phyloP scores from a whole-genome alignment of 2,329 filamentous ascomycete genomes.

The Sphaerostilbella broomeana region DNA sequence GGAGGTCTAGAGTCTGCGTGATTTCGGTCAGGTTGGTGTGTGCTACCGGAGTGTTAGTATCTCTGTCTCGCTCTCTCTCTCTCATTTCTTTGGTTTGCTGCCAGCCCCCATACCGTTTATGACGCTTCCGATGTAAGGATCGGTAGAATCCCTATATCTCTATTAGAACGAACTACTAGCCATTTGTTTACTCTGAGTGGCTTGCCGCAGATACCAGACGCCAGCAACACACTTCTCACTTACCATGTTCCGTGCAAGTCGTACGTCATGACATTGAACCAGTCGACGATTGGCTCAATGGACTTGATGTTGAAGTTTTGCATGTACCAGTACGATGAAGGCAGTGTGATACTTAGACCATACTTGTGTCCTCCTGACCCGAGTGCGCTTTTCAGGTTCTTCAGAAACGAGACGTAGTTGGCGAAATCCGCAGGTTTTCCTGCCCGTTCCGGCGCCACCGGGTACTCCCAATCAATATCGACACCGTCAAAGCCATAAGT shows the following conservation, averaged over 20 bases:
- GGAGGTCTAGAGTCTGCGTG: slow-evolving; percentile 34
- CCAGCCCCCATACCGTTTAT: too few relatives aligned
- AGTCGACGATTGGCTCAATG: slow-evolving; percentile 25
- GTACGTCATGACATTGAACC: slow-evolving; percentile 39
- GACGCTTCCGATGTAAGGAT: too few relatives aligned
- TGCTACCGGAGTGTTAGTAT: slow-evolving; percentile 23
- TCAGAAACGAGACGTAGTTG: slow-evolving; percentile 16
- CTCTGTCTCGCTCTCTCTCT: too few relatives aligned
- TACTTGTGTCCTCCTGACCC: background rate
- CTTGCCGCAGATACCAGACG: too few relatives aligned
- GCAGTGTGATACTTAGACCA: too few relatives aligned
- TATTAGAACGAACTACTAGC: slow-evolving; percentile 26
- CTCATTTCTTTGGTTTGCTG: too few relatives aligned
- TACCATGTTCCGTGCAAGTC: slow-evolving; percentile 41
- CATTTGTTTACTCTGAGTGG: slow-evolving; percentile 4
- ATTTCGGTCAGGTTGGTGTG: slow-evolving; percentile 47
- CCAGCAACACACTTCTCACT: too few relatives aligned
- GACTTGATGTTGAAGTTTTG: slow-evolving; percentile 15
- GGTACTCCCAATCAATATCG: slow-evolving; percentile 26
- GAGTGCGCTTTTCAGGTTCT: background rate
- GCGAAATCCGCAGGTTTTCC: slow-evolving; percentile 20
- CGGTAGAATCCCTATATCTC: too few relatives aligned
- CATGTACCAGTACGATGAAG: too few relatives aligned
- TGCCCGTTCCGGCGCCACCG: slow-evolving; percentile 22
- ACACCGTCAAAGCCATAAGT: slow-evolving; percentile 25